phyloP scores from a whole-genome alignment of 495 filamentous ascomycete species.

The Monascus purpureus region DNA sequence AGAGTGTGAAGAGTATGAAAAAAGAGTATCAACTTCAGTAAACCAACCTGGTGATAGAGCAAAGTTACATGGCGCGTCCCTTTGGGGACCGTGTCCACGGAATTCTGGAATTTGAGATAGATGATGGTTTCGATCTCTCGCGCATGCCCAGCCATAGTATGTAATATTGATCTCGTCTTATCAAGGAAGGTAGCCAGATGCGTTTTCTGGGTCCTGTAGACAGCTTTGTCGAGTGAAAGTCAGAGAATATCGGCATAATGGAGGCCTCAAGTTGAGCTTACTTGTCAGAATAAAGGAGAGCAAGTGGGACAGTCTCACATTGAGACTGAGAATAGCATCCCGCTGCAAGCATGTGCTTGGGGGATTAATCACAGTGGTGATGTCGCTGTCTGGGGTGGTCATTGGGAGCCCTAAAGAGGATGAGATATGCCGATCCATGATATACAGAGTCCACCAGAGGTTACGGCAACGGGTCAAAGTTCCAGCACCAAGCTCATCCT shows the following conservation, averaged over 20 bases:
- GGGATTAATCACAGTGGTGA: slow-evolving; percentile 15
- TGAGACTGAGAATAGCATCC: slow-evolving; percentile 15
- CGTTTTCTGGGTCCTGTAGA: slow-evolving; percentile 21
- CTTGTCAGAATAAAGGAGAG: slow-evolving; percentile 16
- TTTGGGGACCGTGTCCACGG: slow-evolving; percentile 17
- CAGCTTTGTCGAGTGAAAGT: too few relatives aligned
- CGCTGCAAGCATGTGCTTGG: slow-evolving; percentile 6
- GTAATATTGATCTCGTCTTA: slow-evolving; percentile 18
- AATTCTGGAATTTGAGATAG: slow-evolving; percentile 9
- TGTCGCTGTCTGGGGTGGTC: slow-evolving; percentile 19
- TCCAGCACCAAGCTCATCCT: slow-evolving; percentile 11
- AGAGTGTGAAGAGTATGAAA: too few relatives aligned
- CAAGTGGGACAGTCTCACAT: slow-evolving; percentile 17
- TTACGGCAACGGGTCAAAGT: slow-evolving; percentile 18
- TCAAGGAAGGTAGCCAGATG: slow-evolving; percentile 18
- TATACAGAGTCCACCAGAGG: slow-evolving; percentile 27
- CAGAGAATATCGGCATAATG: too few relatives aligned
- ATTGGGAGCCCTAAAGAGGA: slow-evolving; percentile 23
- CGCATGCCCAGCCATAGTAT: slow-evolving; percentile 17
- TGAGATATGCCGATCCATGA: slow-evolving; percentile 23
- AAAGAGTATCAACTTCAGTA: too few relatives aligned
- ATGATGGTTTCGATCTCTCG: slow-evolving; percentile 20
- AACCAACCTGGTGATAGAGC: slow-evolving; percentile 27
- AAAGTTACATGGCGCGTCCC: slow-evolving; percentile 20
- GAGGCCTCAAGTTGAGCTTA: too few relatives aligned